Evolutionary conservation across 768 basidiomycete species (phyloP).

Genomic region (Filobasidium wieringae): DNA sequence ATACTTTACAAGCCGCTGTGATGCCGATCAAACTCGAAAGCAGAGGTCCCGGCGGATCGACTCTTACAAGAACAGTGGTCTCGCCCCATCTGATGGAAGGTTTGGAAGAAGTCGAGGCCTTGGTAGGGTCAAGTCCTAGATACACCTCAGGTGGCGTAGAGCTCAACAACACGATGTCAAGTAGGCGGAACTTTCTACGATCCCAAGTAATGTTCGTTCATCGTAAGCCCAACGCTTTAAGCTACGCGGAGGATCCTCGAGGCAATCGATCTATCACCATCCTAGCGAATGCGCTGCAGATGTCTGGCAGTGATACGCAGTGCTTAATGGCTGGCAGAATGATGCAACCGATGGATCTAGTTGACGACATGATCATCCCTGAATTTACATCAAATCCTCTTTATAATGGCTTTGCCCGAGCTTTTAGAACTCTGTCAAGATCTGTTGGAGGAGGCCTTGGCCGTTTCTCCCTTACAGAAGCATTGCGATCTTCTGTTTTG

Average conservation of each 20-base stretch:
- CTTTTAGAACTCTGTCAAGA: not conserved
- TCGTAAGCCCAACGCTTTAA: conserved; percentile 78
- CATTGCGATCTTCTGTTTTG: not conserved
- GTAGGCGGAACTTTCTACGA: conserved; percentile 57
- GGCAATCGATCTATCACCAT: conserved; percentile 52
- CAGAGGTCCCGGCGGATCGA: conserved; percentile 48
- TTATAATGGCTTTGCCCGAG: not conserved
- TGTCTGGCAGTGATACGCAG: not conserved
- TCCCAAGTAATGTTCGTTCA: conserved; percentile 84
- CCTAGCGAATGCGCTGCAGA: not conserved
- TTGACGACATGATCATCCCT: not conserved
- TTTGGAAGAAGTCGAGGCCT: conserved; percentile 64
- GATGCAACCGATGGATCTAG: not conserved
- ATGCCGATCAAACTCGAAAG: conserved; percentile 80
- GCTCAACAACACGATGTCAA: conserved; percentile 52
- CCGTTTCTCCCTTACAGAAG: not conserved
- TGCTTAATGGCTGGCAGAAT: not conserved
- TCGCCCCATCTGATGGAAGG: conserved; percentile 89
- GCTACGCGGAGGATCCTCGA: conserved; percentile 85
- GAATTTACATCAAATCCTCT: not conserved
- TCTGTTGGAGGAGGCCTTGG: not conserved
- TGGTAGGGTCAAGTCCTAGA: conserved; percentile 82
- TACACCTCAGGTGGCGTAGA: conserved; percentile 91
- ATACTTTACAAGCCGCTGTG: conserved; percentile 79
- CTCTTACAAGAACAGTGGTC: conserved; percentile 42